Base-by-base conservation (phyloP, 257 asterid genomes). In the Pogostemon cablin region DNA sequence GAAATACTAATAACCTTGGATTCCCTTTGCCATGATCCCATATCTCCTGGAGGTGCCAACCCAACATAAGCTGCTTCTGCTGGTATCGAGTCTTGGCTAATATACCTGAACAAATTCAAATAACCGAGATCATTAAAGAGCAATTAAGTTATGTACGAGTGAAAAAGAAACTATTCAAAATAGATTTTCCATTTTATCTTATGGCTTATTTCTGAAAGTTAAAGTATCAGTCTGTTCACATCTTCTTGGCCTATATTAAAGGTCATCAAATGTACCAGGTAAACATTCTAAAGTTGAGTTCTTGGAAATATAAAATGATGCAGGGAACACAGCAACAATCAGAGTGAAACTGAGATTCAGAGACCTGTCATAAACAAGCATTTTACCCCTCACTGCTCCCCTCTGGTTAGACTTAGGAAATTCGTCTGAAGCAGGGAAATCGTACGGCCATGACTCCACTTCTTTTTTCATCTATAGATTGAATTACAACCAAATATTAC, bases 1-100 rank as follows among this genome's bases (percentile, higher is more conserved):
- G 8, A 7, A 52, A 25, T 3, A 12, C 44, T 61, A 11, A 52
- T 68, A 34, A 86, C 93, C 90, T 90, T 87, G 77, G 82, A 78
- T 79, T 90, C 96, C 78, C 81, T 84, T 80, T 90, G 95, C 90
- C 90, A 90, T 10, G 96, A 90, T 42, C 92, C 96, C 40, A 6
- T 59, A 7, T 84, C 86, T 20, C 96, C 96, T 9, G 83, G 90
- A 39, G 79, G 79, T 61, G 96, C 95, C 74, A 87, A 63, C 32
- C 96, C 96, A 9, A 90, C 81, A 62, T 81, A 80, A 4, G 95
- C 90, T 9, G 86, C 88, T 64, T 73, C 62, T 15, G 83, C 93
- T 1, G 80, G 75, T 64, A 83, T 58, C 0, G 9, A n/a, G 3
- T 81, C 87, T 67, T 78, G 9, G 63, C 70, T 77, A 2, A 67